Evolutionary conservation across 257 asterid genomes (phyloP).

Genomic region (Plectranthus barbatus): DNA sequence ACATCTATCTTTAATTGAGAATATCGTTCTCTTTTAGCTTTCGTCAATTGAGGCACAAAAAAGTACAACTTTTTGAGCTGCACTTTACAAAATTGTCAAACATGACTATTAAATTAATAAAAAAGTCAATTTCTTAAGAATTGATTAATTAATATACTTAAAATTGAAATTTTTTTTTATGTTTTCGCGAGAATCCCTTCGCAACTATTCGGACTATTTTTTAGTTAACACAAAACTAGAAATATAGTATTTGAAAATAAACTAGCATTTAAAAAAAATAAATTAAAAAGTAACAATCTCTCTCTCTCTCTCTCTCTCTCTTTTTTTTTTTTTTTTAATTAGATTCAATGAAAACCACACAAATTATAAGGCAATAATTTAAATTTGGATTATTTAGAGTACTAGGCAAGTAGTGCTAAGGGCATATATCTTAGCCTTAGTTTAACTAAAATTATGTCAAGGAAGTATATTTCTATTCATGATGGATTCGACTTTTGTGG

Average conservation of each 20-base stretch:
- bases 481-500: conserved; percentile 34
- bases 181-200: too few species aligned
- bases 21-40: conserved; percentile 5
- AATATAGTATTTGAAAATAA: too few species aligned
- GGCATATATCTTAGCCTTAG: conserved; percentile 30
- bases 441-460: conserved; percentile 6
- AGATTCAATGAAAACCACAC: conserved; percentile 11
- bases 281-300: too few species aligned
- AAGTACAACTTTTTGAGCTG: neutral
- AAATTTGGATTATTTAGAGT: neutral
- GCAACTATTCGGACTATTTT: too few species aligned
- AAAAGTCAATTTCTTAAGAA: too few species aligned
- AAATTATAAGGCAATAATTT: neutral
- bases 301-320: too few species aligned
- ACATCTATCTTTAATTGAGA: conserved; percentile 11
- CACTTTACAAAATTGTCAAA: conserved; percentile 8
- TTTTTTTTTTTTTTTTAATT: neutral
- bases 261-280: too few species aligned
- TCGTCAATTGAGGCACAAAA: neutral
- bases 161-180: too few species aligned
- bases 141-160: too few species aligned
- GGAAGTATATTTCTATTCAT: conserved; percentile 10
- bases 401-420: conserved; percentile 34
- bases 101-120: too few species aligned
- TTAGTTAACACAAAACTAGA: too few species aligned